These are phyloP conservation scores for Phytophthora tubulina DNA, from an alignment of 352 stramenopile genomes.

Conservation along the genomic window DNA sequence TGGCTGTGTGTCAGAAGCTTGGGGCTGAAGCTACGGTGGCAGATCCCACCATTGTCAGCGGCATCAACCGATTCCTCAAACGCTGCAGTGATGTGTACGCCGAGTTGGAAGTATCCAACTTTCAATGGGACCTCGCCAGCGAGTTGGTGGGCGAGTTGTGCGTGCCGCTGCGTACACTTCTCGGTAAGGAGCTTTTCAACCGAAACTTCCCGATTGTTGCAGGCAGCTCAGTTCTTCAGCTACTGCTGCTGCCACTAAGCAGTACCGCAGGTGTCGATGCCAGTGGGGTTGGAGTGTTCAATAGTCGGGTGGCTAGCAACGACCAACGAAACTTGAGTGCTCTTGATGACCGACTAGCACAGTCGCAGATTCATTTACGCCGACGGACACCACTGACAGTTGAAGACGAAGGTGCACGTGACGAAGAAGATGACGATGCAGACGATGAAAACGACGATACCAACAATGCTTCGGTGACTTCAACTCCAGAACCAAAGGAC, in stretches of 20 bases:
- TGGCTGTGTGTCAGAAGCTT: slow-evolving; percentile 70
- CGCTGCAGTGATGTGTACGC: slow-evolving; percentile 77
- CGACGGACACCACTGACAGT: slow-evolving; percentile 7
- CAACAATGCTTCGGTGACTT: slow-evolving; percentile 15
- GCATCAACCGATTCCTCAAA: slow-evolving; percentile 70
- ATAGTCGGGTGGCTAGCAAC: slow-evolving; percentile 15
- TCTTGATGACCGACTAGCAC: slow-evolving; percentile 42
- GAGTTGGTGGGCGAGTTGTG: slow-evolving; percentile 79
- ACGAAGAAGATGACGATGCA: slow-evolving; percentile 26
- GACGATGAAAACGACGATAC: slow-evolving; percentile 26
- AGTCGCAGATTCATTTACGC: slow-evolving; percentile 34
- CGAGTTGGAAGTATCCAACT: slow-evolving; percentile 80
- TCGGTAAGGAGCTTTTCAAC: slow-evolving; percentile 65
- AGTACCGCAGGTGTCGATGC: slow-evolving; percentile 24
- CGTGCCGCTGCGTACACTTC: slow-evolving; percentile 58
- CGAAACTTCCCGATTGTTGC: slow-evolving; percentile 67
- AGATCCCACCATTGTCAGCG: slow-evolving; percentile 51
- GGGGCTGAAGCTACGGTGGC: slow-evolving; percentile 54
- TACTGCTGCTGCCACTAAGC: slow-evolving; percentile 67
- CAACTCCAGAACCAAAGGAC: slow-evolving; percentile 15
- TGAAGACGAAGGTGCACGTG: slow-evolving; percentile 8
- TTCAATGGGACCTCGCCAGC: slow-evolving; percentile 81
- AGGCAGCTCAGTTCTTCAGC: slow-evolving; percentile 69
- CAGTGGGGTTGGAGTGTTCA: slow-evolving; percentile 9
- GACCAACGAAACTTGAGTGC: slow-evolving; percentile 43